phyloP scores from a whole-genome alignment of 208 protist species.

The Leishmania turanica region DNA sequence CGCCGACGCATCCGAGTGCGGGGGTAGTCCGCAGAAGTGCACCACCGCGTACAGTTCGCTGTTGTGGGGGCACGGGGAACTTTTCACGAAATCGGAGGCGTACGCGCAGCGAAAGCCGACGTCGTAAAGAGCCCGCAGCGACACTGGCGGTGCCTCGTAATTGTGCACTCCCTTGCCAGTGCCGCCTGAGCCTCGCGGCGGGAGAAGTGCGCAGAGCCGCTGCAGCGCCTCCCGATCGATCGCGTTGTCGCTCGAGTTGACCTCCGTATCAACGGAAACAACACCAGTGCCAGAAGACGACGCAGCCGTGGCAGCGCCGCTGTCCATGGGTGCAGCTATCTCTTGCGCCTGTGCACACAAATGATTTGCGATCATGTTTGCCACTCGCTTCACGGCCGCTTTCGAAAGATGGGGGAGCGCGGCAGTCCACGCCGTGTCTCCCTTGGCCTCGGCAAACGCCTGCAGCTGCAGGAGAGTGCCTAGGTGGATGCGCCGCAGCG shows the following conservation, averaged over 20 bases:
- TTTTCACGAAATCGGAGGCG: constrained; percentile 45
- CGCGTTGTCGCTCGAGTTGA: constrained; percentile 13
- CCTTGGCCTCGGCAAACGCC: constrained; percentile 2
- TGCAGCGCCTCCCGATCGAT: constrained; percentile 20
- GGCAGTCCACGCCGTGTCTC: constrained; percentile 40
- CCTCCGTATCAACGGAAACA: constrained; percentile 31
- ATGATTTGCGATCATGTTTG: constrained; percentile 37
- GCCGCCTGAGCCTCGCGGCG: constrained; percentile 1
- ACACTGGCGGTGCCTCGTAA: constrained; percentile 26
- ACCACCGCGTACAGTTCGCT: constrained; percentile 66
- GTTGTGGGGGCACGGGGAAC: constrained; percentile 43
- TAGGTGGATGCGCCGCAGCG: constrained; percentile 67
- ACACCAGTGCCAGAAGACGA: constrained; percentile 7
- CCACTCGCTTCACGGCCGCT: constrained; percentile 34
- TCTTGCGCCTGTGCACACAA: constrained; percentile 37
- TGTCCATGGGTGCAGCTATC: background rate
- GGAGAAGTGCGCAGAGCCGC: constrained; percentile 10
- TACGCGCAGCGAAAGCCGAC: constrained; percentile 52
- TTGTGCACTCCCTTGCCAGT: constrained; percentile 17
- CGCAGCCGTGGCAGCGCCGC: background rate
- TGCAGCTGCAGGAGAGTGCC: constrained; percentile 33
- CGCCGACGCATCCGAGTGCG: constrained; percentile 66
- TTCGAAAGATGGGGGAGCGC: constrained; percentile 36
- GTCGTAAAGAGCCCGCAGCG: constrained; percentile 46
- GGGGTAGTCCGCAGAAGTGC: constrained; percentile 59